Conservation (phyloP, 345 rosid species). For the Brassica incana region DNA sequence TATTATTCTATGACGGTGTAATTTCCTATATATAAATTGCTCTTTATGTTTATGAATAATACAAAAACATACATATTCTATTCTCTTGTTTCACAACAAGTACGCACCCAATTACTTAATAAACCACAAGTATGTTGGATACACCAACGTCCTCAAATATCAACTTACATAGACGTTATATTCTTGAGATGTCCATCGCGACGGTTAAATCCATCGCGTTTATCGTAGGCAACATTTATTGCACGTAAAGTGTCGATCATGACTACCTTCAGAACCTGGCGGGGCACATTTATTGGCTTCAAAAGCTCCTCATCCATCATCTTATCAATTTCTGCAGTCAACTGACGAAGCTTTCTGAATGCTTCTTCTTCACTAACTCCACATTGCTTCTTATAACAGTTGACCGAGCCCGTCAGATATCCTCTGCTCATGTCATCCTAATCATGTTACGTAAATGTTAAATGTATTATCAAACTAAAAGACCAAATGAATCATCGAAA, state of each 20-base stretch:
- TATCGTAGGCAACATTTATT: neutral
- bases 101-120: neutral
- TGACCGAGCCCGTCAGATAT: neutral
- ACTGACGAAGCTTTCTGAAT: neutral
- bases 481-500: neutral
- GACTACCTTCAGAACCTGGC: neutral
- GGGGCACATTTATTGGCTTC: slow-evolving; percentile 12
- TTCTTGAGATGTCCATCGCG: neutral
- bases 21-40: too few species aligned
- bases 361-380: slow-evolving; percentile 18
- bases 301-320: slow-evolving; percentile 13
- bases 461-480: neutral
- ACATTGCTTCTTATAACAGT: slow-evolving; percentile 16
- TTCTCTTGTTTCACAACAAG: too few species aligned
- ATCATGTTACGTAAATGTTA: neutral
- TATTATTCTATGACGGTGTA: too few species aligned
- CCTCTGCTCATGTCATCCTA: slow-evolving; percentile 43
- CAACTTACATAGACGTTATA: neutral
- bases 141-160: neutral
- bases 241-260: neutral
- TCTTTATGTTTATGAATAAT: too few species aligned
- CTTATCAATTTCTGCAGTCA: neutral
- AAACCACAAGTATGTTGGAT: neutral
- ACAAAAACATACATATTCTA: too few species aligned
- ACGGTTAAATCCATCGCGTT: neutral